These are phyloP conservation scores for Cystoderma amianthinum DNA, from an alignment of 768 basidiomycete genomes.

Conservation along the genomic window DNA sequence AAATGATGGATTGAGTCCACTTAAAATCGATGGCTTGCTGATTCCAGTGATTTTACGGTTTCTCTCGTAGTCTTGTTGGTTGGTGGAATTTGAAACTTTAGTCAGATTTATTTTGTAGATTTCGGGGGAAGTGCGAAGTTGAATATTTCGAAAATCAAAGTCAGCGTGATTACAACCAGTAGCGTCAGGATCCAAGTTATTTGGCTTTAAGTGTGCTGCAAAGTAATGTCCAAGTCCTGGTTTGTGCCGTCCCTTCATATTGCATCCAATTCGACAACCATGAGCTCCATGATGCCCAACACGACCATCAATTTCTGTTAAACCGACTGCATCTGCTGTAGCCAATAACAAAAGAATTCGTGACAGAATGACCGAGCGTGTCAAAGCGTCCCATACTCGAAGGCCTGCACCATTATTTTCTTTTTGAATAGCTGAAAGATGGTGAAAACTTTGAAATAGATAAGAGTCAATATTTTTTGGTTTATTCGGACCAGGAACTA, in stretches of 20 bases:
- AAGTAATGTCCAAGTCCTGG: constrained; percentile 21
- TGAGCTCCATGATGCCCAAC: constrained; percentile 21
- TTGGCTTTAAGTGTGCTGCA: constrained; percentile 18
- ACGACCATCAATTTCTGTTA: constrained; percentile 16
- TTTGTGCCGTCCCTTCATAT: constrained; percentile 22
- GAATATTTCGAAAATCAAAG: constrained; percentile 4
- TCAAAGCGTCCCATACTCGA: constrained; percentile 15
- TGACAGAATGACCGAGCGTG: constrained; percentile 9
- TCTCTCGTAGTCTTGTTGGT: constrained; percentile 11
- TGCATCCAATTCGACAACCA: constrained; percentile 26
- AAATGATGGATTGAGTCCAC: constrained; percentile 11
- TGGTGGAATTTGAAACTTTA: constrained; percentile 8
- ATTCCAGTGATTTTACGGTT: constrained; percentile 22
- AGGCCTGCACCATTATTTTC: constrained; percentile 17
- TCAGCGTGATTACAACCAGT: constrained; percentile 16
- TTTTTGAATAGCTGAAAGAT: constrained; percentile 24
- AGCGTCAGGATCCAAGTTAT: constrained; percentile 13
- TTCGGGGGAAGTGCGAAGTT: not conserved
- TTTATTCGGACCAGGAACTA: constrained; percentile 31
- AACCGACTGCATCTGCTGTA: constrained; percentile 21
- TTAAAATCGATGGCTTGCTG: constrained; percentile 21
- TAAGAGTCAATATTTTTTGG: constrained; percentile 28
- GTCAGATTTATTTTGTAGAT: constrained; percentile 9
- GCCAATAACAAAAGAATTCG: constrained; percentile 14
- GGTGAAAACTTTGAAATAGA: constrained; percentile 21